These are phyloP conservation scores for Aspergillus sp. DNA, from an alignment of 2,329 filamentous ascomycete genomes.

Conservation along the genomic window DNA sequence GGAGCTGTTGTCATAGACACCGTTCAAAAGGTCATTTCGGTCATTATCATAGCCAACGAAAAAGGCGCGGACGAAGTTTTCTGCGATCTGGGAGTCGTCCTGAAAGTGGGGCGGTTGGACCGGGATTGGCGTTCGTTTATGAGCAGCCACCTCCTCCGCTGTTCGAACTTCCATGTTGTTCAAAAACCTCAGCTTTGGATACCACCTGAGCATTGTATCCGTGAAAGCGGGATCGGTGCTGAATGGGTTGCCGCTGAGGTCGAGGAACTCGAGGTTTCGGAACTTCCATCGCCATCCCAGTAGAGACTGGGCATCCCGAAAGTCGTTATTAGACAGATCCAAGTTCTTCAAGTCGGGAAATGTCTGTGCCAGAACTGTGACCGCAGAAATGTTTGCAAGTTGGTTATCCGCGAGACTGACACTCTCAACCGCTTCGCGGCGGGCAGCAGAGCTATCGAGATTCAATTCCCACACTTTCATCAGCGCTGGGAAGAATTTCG, in stretches of 20 bases:
- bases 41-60: constrained; percentile 66
- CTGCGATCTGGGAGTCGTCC: constrained; percentile 64
- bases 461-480: constrained; percentile 76
- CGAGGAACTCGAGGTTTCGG: constrained; percentile 66
- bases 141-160: constrained; percentile 56
- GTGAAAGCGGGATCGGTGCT: constrained; percentile 53
- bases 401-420: constrained; percentile 75
- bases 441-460: constrained; percentile 63
- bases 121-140: constrained; percentile 50
- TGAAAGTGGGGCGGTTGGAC: constrained; percentile 59
- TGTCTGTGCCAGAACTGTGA: constrained; percentile 66
- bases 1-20: constrained; percentile 67
- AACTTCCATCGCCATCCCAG: constrained; percentile 73
- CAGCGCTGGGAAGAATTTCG: constrained; percentile 85
- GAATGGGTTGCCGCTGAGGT: constrained; percentile 69
- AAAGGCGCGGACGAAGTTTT: constrained; percentile 66
- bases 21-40: constrained; percentile 51
- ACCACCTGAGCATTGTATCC: constrained; percentile 67
- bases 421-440: constrained; percentile 68
- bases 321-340: constrained; percentile 75
- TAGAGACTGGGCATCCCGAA: constrained; percentile 59
- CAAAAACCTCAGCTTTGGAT: constrained; percentile 66
- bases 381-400: constrained; percentile 60
- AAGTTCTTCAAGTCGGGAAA: constrained; percentile 82
- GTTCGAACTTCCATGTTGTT: constrained; percentile 68